phyloP scores from a whole-genome alignment of 2,329 filamentous ascomycete genomes.

The Plenodomus biglobosus region DNA sequence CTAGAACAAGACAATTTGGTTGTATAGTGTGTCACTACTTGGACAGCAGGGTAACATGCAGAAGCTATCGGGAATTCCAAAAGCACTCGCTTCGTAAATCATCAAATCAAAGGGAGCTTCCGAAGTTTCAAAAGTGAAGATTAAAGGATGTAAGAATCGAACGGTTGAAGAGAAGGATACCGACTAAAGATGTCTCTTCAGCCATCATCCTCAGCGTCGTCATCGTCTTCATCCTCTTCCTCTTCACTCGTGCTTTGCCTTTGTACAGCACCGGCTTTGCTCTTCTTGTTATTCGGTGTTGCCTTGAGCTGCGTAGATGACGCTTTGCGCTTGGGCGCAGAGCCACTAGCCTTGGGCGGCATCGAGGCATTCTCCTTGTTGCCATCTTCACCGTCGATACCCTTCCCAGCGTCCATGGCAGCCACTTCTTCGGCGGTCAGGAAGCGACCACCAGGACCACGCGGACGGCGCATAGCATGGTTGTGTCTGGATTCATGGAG shows the following conservation, averaged over 20 bases:
- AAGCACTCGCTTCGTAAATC: slow-evolving; percentile 46
- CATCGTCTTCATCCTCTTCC: slow-evolving; percentile 54
- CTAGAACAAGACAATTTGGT: slow-evolving; percentile 37
- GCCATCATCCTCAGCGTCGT: slow-evolving; percentile 54
- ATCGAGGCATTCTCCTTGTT: slow-evolving; percentile 46
- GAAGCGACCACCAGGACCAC: slow-evolving; percentile 92
- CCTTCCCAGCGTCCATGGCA: slow-evolving; percentile 65
- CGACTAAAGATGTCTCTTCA: slow-evolving; percentile 13
- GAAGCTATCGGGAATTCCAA: slow-evolving; percentile 29
- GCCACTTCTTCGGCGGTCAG: slow-evolving; percentile 95
- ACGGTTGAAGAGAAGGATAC: slow-evolving; percentile 7
- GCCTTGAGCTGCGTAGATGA: slow-evolving; percentile 35
- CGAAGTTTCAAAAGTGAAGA: slow-evolving; percentile 22
- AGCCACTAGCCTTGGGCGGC: slow-evolving; percentile 23
- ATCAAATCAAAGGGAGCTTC: slow-evolving; percentile 29
- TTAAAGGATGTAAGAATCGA: slow-evolving; percentile 22
- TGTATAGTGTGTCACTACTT: slow-evolving; percentile 23
- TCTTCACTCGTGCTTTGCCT: slow-evolving; percentile 54
- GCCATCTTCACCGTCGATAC: slow-evolving; percentile 32
- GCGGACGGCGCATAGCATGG: slow-evolving; percentile 92
- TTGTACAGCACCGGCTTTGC: slow-evolving; percentile 46
- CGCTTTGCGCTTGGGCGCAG: slow-evolving; percentile 38
- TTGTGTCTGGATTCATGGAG: slow-evolving; percentile 97
- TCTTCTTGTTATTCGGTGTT: slow-evolving; percentile 50
- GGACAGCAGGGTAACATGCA: slow-evolving; percentile 37